phyloP scores from a whole-genome alignment of 257 asterid genomes.

The Catharanthus roseus region DNA sequence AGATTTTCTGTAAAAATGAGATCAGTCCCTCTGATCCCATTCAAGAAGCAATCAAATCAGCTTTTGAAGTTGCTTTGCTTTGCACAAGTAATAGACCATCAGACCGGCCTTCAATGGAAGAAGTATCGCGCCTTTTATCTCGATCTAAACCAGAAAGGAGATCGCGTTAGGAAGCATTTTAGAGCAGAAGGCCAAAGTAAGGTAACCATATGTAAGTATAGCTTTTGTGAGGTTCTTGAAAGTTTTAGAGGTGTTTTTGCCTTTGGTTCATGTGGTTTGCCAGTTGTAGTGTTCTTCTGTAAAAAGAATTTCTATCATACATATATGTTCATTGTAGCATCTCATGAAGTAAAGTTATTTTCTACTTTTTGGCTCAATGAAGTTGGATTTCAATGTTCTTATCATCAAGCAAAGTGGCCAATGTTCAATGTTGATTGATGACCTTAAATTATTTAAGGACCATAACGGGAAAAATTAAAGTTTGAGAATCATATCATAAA shows the following conservation, averaged over 20 bases:
- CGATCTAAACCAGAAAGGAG: slow-evolving; percentile 24
- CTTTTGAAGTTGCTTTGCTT: slow-evolving; percentile 60
- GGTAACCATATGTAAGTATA: background rate
- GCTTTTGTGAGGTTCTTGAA: background rate
- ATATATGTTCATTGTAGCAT: background rate
- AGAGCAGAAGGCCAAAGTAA: background rate
- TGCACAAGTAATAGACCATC: slow-evolving; percentile 52
- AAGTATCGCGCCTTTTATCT: slow-evolving; percentile 45
- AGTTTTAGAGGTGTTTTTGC: background rate
- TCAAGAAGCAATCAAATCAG: slow-evolving; percentile 38
- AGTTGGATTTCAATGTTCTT: no score
- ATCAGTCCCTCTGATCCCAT: slow-evolving; percentile 26
- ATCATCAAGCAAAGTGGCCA: no score
- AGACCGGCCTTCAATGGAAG: slow-evolving; percentile 63
- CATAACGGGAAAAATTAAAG: no score
- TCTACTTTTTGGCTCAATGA: no score
- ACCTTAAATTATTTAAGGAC: no score
- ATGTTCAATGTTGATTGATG: no score
- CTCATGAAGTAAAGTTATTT: background rate
- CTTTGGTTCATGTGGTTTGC: background rate
- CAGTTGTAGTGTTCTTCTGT: background rate
- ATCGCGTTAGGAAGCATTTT: slow-evolving; percentile 6
- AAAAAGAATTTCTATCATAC: background rate
- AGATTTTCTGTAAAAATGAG: slow-evolving; percentile 41
- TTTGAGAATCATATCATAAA: no score